Base-by-base conservation (phyloP, 768 basidiomycete genomes). In the Trametes meyenii region DNA sequence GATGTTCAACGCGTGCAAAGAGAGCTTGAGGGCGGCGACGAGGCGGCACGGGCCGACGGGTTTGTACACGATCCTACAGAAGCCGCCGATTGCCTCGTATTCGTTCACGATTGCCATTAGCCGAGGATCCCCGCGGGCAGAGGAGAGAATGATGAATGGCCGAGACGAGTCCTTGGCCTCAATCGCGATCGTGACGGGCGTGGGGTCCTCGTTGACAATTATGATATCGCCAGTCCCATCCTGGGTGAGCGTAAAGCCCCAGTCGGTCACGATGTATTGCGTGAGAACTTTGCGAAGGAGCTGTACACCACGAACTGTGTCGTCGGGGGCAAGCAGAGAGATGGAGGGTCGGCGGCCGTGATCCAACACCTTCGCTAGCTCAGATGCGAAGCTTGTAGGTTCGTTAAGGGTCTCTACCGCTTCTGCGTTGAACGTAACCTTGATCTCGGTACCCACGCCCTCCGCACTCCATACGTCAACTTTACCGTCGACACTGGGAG, bases 391-490 rank as follows among this genome's bases (percentile, higher is more conserved):
- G 21, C 17, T 58, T 45, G 61, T 45, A 8, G 50, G 42, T 14
- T 69, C 70, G 16, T 72, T 73, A 23, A 79, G 81, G 43, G 53
- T 60, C 24, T 85, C 79, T 8, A 78, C 69, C 13, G 79, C 71
- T 62, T 94, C 89, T 33, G 91, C 92, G 33, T 83, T 82, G 72
- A 97, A 92, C 2, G 83, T 84, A 44, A 96, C 85, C 67, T 90
- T 91, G 73, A 97, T 94, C 72, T 96, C 94, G 2, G 96, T 97
- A 26, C 96, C 96, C 39, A 85, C 79, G 17, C 86, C 91, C 75
- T 96, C 95, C 65, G 91, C 88, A 62, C 93, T 96, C 87, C 88
- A 89, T 11, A 98, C 95, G 67, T 97, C 96, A 40, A 97, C 90
- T 68, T 94, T 94, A 48, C 96, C 96, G 26, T 87, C 84, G 54